Evolutionary conservation across 768 basidiomycete genomes (phyloP).

Genomic region (Multifurca ochricompacta): DNA sequence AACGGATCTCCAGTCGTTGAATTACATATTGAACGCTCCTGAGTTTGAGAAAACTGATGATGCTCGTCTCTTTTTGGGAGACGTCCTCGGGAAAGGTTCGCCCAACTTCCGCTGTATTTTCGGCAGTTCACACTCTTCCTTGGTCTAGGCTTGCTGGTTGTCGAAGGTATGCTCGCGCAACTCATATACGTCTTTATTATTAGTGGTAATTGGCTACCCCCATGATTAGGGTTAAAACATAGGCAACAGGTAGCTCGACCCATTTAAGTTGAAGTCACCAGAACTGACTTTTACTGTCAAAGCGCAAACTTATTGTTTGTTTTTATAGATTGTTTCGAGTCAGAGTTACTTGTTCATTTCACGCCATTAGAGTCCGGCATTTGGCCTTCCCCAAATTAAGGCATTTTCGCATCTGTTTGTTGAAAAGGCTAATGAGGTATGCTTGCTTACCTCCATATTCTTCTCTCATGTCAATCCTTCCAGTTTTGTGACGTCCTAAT

Average conservation of each 20-base stretch:
- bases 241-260: slow-evolving; percentile 7
- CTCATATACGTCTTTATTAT: not conserved
- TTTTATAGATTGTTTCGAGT: not conserved
- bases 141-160: slow-evolving; percentile 9
- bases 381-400: slow-evolving; percentile 11
- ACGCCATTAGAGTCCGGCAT: slow-evolving; percentile 10
- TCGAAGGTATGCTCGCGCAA: slow-evolving; percentile 1
- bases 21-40: slow-evolving; percentile 5
- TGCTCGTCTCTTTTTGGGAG: not conserved
- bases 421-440: slow-evolving; percentile 17
- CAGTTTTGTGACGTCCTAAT: slow-evolving; percentile 8
- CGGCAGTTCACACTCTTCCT: not conserved
- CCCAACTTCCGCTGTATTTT: not conserved
- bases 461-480: not conserved
- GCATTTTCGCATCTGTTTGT: slow-evolving; percentile 10
- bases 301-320: slow-evolving; percentile 16
- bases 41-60: slow-evolving; percentile 11
- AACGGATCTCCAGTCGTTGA: slow-evolving; percentile 12
- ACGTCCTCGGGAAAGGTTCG: slow-evolving; percentile 7
- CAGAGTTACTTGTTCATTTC: not conserved
- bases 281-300: not conserved
- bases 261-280: not conserved
- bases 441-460: not conserved
- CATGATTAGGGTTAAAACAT: slow-evolving; percentile 6
- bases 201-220: not conserved